phyloP scores from a whole-genome alignment of 805 yeast genomes.

The Lachancea lanzarotensis region DNA sequence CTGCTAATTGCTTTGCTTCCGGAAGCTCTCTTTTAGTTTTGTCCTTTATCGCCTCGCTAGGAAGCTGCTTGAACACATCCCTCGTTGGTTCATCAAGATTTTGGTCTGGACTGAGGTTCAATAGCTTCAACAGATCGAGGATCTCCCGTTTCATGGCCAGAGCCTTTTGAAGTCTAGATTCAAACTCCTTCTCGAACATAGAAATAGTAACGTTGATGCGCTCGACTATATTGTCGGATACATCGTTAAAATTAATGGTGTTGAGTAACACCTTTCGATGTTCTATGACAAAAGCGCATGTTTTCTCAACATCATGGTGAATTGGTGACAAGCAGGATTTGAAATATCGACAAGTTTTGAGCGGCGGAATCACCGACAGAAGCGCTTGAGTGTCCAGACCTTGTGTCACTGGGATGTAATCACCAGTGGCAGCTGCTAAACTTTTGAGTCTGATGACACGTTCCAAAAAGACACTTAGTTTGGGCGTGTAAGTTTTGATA shows the following conservation, averaged over 20 bases:
- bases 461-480: slow-evolving; percentile 23
- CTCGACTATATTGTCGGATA: slow-evolving; percentile 9
- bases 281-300: slow-evolving; percentile 5
- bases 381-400: slow-evolving; percentile 1
- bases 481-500: slow-evolving; percentile 28
- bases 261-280: slow-evolving; percentile 9
- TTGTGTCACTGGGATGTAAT: slow-evolving; percentile 4
- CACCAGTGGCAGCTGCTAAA: slow-evolving; percentile 12
- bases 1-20: background rate
- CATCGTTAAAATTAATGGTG: slow-evolving; percentile 15
- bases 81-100: slow-evolving; percentile 11
- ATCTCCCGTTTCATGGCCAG: background rate
- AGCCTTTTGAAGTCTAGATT: background rate
- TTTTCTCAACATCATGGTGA: slow-evolving; percentile 1
- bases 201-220: slow-evolving; percentile 1
- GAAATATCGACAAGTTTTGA: slow-evolving; percentile 6
- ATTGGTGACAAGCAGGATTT: background rate
- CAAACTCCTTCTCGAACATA: slow-evolving; percentile 8
- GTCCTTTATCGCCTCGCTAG: background rate
- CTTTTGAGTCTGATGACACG: slow-evolving; percentile 16
- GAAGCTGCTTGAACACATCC: background rate
- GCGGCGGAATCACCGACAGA: slow-evolving; percentile 6
- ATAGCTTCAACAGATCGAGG: background rate
- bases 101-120: slow-evolving; percentile 3
- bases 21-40: background rate